These are phyloP conservation scores for Pichia cephalocereana DNA, from an alignment of 805 yeast genomes.

Conservation along the genomic window DNA sequence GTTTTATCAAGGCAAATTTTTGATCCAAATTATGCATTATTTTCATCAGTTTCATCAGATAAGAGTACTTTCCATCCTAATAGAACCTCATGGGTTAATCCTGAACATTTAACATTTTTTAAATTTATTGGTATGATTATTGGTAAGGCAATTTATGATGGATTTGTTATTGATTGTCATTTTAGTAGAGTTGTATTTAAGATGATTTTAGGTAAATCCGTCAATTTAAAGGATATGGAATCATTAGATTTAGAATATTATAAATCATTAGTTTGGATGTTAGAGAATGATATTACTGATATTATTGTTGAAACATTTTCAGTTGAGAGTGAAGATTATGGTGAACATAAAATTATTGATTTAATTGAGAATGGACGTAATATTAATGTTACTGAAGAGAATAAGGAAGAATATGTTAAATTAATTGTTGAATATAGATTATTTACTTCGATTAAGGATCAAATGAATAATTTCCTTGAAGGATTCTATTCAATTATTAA, in stretches of 20 bases:
- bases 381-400: slow-evolving; percentile 80
- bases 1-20: slow-evolving; percentile 91
- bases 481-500: slow-evolving; percentile 93
- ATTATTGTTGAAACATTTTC: slow-evolving; percentile 91
- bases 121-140: slow-evolving; percentile 89
- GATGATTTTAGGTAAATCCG: slow-evolving; percentile 67
- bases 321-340: slow-evolving; percentile 88
- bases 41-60: slow-evolving; percentile 85
- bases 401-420: slow-evolving; percentile 82
- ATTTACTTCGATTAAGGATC: slow-evolving; percentile 75
- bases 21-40: slow-evolving; percentile 89
- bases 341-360: slow-evolving; percentile 78
- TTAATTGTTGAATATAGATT: slow-evolving; percentile 81
- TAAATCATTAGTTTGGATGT: slow-evolving; percentile 90
- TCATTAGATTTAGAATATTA: slow-evolving; percentile 86
- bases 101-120: slow-evolving; percentile 87
- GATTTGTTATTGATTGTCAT: slow-evolving; percentile 82
- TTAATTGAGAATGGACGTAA: slow-evolving; percentile 74
- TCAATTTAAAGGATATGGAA: slow-evolving; percentile 88
- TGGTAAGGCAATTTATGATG: slow-evolving; percentile 89
- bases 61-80: slow-evolving; percentile 94
- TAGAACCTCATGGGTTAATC: slow-evolving; percentile 83
- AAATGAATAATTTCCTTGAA: slow-evolving; percentile 70
- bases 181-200: slow-evolving; percentile 94
- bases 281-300: slow-evolving; percentile 94